Percentiles rank a stretch among this genome's conserved stretches.
Evolutionary conservation across 2,329 filamentous ascomycete genomes (phyloP).

Genomic region (Intubia oerlemansii): DNA sequence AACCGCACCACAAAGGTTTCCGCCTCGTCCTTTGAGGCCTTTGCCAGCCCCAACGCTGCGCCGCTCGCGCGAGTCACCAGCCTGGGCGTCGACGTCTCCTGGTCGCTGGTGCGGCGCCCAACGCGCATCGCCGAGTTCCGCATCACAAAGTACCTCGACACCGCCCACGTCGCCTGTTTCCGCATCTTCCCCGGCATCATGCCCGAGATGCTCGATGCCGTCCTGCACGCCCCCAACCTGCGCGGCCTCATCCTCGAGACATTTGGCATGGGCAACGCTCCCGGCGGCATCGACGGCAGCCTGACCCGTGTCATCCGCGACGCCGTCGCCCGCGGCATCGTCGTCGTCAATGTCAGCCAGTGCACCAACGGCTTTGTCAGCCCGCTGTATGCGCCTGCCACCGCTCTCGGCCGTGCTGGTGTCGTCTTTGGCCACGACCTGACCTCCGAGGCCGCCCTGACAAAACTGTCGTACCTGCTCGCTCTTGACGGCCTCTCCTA

Average conservation of each 20-base stretch:
- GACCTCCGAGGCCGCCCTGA: conserved; percentile 76
- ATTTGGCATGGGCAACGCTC: conserved; percentile 83
- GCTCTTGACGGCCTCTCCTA: conserved; percentile 41
- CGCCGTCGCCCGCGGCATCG: conserved; percentile 59
- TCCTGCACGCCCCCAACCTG: conserved; percentile 54
- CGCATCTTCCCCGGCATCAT: conserved; percentile 85
- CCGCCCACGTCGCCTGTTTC: conserved; percentile 72
- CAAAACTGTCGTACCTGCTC: conserved; percentile 74
- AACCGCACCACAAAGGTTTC: conserved; percentile 79
- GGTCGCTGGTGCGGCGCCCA: conserved; percentile 55
- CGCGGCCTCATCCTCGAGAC: conserved; percentile 74
- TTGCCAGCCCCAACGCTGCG: conserved; percentile 68
- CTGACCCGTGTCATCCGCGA: conserved; percentile 58
- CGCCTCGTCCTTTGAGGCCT: conserved; percentile 68
- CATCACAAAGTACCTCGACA: conserved; percentile 57
- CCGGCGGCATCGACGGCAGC: conserved; percentile 57
- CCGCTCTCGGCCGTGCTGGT: conserved; percentile 59
- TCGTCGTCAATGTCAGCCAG: conserved; percentile 83
- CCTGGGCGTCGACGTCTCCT: conserved; percentile 60
- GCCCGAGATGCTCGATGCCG: conserved; percentile 79
- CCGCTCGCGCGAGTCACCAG: conserved; percentile 67
- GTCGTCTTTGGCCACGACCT: conserved; percentile 80
- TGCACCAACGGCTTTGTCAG: conserved; percentile 61
- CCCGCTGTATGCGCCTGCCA: conserved; percentile 57
- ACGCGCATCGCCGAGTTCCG: conserved; percentile 53